A percentile compares a stretch with the other conserved stretches of the same genome.
Evolutionary conservation across 805 yeast species (phyloP).

Genomic region (Tanozyma kutaoensis): DNA sequence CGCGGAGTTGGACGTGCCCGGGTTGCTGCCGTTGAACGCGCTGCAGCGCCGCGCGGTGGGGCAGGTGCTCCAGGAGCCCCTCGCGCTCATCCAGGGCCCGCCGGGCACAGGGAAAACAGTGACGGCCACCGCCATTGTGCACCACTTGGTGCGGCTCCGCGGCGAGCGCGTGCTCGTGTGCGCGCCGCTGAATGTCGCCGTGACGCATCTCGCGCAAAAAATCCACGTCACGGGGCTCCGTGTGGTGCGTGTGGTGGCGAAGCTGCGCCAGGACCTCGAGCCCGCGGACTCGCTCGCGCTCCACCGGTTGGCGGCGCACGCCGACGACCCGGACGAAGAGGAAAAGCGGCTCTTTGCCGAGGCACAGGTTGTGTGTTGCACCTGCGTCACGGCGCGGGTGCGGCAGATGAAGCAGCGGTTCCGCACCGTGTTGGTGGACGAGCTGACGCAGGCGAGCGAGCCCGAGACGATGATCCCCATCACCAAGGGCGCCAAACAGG

Average conservation of each 20-base stretch:
- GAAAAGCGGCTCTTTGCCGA: conserved; percentile 31
- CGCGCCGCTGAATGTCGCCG: conserved; percentile 94
- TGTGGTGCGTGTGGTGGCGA: conserved; percentile 52
- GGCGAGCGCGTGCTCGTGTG: conserved; percentile 67
- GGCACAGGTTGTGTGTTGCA: conserved; percentile 33
- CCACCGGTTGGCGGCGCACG: conserved; percentile 58
- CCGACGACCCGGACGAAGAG: conserved; percentile 22
- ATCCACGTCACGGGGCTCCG: conserved; percentile 57
- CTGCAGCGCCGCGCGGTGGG: conserved; percentile 75
- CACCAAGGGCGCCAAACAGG: conserved; percentile 81
- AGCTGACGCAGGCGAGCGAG: conserved; percentile 88
- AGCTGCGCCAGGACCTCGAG: conserved; percentile 31
- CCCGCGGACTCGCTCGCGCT: conserved; percentile 32
- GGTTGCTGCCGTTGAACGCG: conserved; percentile 55
- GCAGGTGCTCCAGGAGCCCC: conserved; percentile 49
- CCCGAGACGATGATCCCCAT: conserved; percentile 87
- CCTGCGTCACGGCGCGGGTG: conserved; percentile 28
- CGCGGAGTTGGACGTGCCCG: conserved; percentile 44
- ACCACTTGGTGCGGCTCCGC: conserved; percentile 53
- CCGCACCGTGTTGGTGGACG: conserved; percentile 78
- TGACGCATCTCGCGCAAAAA: conserved; percentile 76
- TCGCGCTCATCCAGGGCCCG: conserved; percentile 67
- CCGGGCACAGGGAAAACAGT: conserved; percentile 92
- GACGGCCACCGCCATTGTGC: conserved; percentile 79
- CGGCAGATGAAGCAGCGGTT: conserved; percentile 42